Evolutionary conservation across 2,329 filamentous ascomycete genomes (phyloP).

Genomic region (Ceratocystis cacaofunesta): DNA sequence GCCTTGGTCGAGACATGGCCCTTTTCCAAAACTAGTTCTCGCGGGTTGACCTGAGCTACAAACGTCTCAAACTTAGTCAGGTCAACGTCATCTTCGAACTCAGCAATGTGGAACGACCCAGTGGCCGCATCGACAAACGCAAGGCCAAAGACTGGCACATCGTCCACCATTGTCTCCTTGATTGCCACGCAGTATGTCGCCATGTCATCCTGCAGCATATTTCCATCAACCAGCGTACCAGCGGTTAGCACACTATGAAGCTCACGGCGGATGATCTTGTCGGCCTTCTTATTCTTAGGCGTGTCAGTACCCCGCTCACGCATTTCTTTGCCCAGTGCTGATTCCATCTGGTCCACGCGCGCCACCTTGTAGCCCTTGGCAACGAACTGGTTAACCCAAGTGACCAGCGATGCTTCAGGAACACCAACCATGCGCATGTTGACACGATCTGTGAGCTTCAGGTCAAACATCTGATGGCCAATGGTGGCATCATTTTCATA

Average conservation of each 20-base stretch:
- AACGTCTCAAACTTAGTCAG: slow-evolving; percentile 96
- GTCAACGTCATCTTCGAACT: slow-evolving; percentile 82
- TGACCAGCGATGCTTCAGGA: slow-evolving; percentile 83
- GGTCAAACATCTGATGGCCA: slow-evolving; percentile 88
- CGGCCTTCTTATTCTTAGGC: slow-evolving; percentile 53
- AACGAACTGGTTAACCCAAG: slow-evolving; percentile 97
- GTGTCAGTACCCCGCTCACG: slow-evolving; percentile 62
- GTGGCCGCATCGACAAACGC: slow-evolving; percentile 92
- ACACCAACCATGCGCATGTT: slow-evolving; percentile 99
- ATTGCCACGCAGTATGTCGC: slow-evolving; percentile 91
- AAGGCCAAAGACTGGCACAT: slow-evolving; percentile 71
- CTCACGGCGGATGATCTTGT: slow-evolving; percentile 88
- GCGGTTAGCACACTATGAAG: slow-evolving; percentile 80
- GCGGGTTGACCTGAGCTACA: slow-evolving; percentile 77
- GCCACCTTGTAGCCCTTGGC: slow-evolving; percentile 97
- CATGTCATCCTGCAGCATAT: slow-evolving; percentile 97
- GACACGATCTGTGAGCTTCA: slow-evolving; percentile 93
- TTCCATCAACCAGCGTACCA: slow-evolving; percentile 84
- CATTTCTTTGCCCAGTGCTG: slow-evolving; percentile 93
- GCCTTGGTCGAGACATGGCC: slow-evolving; percentile 74
- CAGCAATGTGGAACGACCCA: slow-evolving; percentile 83
- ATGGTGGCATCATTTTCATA: slow-evolving; percentile 97
- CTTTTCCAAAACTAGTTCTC: slow-evolving; percentile 82
- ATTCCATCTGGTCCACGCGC: slow-evolving; percentile 91
- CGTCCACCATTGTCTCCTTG: slow-evolving; percentile 64